Conservation (phyloP, 73 alveolate genomes). For the Paramecium biaurelia region DNA sequence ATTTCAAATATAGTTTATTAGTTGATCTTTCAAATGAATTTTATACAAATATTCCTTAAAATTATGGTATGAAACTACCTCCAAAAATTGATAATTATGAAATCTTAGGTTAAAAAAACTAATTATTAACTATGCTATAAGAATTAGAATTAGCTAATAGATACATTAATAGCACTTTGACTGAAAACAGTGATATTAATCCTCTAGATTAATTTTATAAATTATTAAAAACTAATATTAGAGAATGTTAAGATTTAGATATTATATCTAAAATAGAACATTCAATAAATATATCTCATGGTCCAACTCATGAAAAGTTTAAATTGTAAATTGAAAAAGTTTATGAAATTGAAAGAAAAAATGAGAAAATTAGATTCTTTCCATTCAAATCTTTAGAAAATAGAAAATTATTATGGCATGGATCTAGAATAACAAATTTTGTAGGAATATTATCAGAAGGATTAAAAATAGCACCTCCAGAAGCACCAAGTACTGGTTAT, state of each 20-base stretch:
- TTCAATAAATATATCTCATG: conserved; percentile 68
- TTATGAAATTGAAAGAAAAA: conserved; percentile 63
- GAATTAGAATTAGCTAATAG: conserved; percentile 74
- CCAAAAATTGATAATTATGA: conserved; percentile 73
- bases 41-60: conserved; percentile 76
- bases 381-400: conserved; percentile 54
- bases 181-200: conserved; percentile 61
- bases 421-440: conserved; percentile 77
- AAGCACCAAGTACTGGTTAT: conserved; percentile 92
- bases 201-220: conserved; percentile 73
- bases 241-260: neutral
- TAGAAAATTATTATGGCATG: conserved; percentile 83
- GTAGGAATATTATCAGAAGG: conserved; percentile 86
- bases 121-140: conserved; percentile 66
- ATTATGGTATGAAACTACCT: conserved; percentile 82
- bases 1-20: neutral
- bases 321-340: conserved; percentile 57
- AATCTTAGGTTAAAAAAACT: conserved; percentile 75
- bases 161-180: conserved; percentile 33
- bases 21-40: conserved; percentile 71
- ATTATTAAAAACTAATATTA: conserved; percentile 64
- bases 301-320: conserved; percentile 72
- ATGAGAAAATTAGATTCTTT: conserved; percentile 70
- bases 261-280: conserved; percentile 35
- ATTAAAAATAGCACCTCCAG: conserved; percentile 88